Percentiles rank a stretch among this genome's conserved stretches.
Evolutionary conservation across 768 basidiomycete species (phyloP).

Genomic region (Rhizopogon salebrosus): DNA sequence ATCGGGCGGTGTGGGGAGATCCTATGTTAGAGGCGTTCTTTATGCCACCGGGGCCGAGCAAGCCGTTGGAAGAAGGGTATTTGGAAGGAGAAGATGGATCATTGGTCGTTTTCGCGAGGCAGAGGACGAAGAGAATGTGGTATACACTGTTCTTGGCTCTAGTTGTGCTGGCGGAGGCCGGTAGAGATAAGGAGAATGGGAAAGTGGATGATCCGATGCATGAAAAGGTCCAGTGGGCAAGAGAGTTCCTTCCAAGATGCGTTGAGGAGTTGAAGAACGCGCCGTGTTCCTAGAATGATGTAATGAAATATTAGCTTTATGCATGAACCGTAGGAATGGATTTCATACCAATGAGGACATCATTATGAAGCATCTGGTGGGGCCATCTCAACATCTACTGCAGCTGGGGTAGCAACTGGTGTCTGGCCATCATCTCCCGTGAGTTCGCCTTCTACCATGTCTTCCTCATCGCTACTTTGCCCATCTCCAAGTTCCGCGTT

Average conservation of each 20-base stretch:
- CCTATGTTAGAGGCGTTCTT: slow-evolving; percentile 69
- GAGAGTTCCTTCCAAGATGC: slow-evolving; percentile 32
- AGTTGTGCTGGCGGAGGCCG: slow-evolving; percentile 44
- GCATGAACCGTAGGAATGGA: background rate
- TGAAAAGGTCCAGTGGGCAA: slow-evolving; percentile 36
- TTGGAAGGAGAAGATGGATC: slow-evolving; percentile 35
- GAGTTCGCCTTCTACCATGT: slow-evolving; percentile 31
- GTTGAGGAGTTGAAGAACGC: slow-evolving; percentile 41
- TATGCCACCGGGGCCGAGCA: slow-evolving; percentile 39
- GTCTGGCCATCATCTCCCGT: slow-evolving; percentile 25
- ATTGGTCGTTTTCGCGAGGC: slow-evolving; percentile 54
- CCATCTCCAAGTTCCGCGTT: slow-evolving; percentile 24
- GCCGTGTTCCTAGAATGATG: slow-evolving; percentile 21
- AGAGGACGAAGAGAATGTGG: slow-evolving; percentile 74
- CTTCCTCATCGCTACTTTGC: slow-evolving; percentile 35
- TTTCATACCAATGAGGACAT: background rate
- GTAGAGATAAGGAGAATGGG: slow-evolving; percentile 8
- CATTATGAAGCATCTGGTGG: slow-evolving; percentile 2
- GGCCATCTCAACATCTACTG: slow-evolving; percentile 20
- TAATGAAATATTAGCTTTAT: background rate
- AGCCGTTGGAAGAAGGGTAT: slow-evolving; percentile 60
- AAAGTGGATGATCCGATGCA: slow-evolving; percentile 14
- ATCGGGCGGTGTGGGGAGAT: slow-evolving; percentile 70
- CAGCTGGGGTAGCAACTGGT: slow-evolving; percentile 13
- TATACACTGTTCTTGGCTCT: slow-evolving; percentile 63